Evolutionary conservation across 352 stramenopile species (phyloP).

Genomic region (Phytophthora chlamydospora): DNA sequence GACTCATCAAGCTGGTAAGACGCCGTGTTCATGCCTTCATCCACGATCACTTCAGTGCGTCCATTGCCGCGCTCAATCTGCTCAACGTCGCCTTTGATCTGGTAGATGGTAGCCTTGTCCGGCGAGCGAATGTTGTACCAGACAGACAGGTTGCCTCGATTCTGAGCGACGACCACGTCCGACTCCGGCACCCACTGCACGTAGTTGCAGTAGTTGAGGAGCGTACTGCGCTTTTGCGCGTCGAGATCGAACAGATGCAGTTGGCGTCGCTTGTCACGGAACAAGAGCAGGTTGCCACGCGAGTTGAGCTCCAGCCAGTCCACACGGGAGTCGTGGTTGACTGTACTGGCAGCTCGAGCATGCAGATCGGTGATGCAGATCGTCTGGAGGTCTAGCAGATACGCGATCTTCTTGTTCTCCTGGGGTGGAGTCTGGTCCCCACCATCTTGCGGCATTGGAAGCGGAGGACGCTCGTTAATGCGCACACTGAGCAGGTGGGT

Average conservation of each 20-base stretch:
- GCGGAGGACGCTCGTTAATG: conserved; percentile 89
- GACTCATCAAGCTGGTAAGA: conserved; percentile 94
- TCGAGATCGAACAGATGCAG: conserved; percentile 94
- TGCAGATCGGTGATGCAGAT: conserved; percentile 91
- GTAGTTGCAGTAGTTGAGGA: conserved; percentile 96
- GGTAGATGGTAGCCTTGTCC: conserved; percentile 94
- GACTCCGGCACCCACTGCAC: conserved; percentile 96
- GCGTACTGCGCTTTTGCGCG: conserved; percentile 81
- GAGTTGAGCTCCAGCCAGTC: conserved; percentile 96
- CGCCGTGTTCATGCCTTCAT: conserved; percentile 94
- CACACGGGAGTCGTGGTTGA: conserved; percentile 92
- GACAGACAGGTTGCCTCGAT: conserved; percentile 90
- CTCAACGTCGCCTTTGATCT: conserved; percentile 96
- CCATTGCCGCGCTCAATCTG: conserved; percentile 94
- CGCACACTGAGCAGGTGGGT: conserved; percentile 93
- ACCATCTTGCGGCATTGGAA: conserved; percentile 26
- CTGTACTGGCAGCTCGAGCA: conserved; percentile 76
- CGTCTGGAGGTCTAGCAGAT: conserved; percentile 93
- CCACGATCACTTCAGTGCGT: conserved; percentile 94
- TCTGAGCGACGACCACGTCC: conserved; percentile 95
- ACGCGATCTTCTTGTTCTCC: conserved; percentile 95
- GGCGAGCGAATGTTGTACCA: conserved; percentile 96
- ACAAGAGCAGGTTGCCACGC: conserved; percentile 90
- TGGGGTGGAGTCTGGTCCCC: conserved; percentile 32
- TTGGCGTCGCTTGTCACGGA: conserved; percentile 92